phyloP scores from a whole-genome alignment of 73 alveolate genomes.

The Stentor coeruleus region DNA sequence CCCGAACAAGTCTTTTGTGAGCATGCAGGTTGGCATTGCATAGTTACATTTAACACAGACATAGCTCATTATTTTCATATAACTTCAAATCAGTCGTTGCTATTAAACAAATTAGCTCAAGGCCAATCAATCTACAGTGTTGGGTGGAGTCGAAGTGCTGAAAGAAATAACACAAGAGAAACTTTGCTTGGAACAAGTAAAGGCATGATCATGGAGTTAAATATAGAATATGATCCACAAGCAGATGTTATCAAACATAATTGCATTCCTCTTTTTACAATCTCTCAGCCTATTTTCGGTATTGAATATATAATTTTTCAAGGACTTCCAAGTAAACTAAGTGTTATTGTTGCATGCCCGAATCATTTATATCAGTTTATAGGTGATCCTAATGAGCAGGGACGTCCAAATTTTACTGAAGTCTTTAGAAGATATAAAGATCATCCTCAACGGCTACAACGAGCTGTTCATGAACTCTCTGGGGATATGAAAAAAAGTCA shows the following conservation, averaged over 20 bases:
- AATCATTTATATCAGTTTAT: background rate
- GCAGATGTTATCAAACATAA: background rate
- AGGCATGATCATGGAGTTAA: constrained; percentile 11
- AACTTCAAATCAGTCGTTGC: background rate
- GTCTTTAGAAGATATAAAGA: background rate
- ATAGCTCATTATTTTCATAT: constrained; percentile 3
- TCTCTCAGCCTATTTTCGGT: background rate
- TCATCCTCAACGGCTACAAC: constrained; percentile 2
- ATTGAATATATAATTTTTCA: constrained; percentile 3
- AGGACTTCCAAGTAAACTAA: constrained; percentile 10
- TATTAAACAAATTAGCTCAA: background rate
- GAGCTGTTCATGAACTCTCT: background rate
- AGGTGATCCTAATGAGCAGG: constrained; percentile 5
- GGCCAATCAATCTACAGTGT: background rate
- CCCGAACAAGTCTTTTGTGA: constrained; percentile 19
- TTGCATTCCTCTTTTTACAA: background rate
- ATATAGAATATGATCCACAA: constrained; percentile 6
- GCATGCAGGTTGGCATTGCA: constrained; percentile 27
- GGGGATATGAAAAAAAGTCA: constrained; percentile 20
- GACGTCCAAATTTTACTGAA: constrained; percentile 21
- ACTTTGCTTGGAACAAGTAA: constrained; percentile 16
- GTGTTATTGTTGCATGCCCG: constrained; percentile 6
- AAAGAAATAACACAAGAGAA: background rate
- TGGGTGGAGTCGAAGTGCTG: constrained; percentile 12
- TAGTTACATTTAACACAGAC: constrained; percentile 5